Conservation (phyloP, 257 asterid genomes). For the Solanum gracilifrons region DNA sequence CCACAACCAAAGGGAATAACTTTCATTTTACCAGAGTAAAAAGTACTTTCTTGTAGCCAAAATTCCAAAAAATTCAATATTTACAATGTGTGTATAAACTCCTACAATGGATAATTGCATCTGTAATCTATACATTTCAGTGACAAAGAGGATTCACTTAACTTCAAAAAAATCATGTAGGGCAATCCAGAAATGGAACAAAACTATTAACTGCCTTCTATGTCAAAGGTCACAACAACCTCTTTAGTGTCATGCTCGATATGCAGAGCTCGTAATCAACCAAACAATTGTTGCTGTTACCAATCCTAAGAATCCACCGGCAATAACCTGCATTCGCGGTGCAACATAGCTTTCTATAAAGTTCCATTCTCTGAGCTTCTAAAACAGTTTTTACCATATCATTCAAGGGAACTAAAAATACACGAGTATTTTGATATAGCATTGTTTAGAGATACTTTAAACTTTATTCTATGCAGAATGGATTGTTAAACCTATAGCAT, state of each 20-base stretch:
- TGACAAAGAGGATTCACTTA: neutral
- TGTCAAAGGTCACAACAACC: neutral
- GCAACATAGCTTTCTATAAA: neutral
- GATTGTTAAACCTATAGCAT: neutral
- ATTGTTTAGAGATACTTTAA: neutral
- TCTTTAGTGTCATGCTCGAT: constrained; percentile 18
- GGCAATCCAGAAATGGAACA: neutral
- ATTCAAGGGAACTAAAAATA: neutral
- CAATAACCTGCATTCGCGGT: constrained; percentile 50
- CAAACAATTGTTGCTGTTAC: constrained; percentile 31
- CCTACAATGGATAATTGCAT: neutral
- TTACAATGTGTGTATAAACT: neutral
- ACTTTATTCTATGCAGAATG: neutral
- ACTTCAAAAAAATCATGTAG: neutral
- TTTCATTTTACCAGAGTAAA: neutral
- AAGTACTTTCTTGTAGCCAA: neutral
- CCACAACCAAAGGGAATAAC: neutral
- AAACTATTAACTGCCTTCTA: neutral
- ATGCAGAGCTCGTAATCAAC: constrained; percentile 22
- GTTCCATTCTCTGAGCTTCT: neutral
- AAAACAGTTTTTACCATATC: neutral
- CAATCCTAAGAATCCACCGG: constrained; percentile 65
- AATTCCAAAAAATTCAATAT: neutral
- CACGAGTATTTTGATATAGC: neutral
- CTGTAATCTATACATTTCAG: neutral